A percentile compares a stretch with the other conserved stretches of the same genome.
phyloP scores from a whole-genome alignment of 495 filamentous ascomycete species.

The Friedmanniomyces endolithicus region DNA sequence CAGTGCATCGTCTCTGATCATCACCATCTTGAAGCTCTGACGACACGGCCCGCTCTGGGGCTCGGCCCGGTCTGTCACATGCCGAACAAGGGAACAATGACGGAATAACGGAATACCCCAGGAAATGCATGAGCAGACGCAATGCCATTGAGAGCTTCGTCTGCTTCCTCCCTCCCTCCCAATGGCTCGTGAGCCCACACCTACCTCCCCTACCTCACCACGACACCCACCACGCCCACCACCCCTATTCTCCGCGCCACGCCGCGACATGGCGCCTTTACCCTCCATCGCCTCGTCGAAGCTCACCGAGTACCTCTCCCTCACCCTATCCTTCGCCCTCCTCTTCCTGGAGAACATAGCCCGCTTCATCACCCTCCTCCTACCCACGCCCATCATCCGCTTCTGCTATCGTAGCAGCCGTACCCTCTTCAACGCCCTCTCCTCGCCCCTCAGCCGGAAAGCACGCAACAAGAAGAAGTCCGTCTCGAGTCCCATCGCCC shows the following conservation, averaged over 20 bases:
- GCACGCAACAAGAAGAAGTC: constrained; percentile 46
- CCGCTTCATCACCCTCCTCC: constrained; percentile 74
- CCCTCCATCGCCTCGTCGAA: constrained; percentile 76
- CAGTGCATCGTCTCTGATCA: no score
- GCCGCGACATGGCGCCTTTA: constrained; percentile 63
- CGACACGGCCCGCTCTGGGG: background rate
- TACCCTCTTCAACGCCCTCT: constrained; percentile 66
- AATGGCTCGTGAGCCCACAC: background rate
- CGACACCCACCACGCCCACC: background rate
- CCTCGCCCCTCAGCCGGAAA: constrained; percentile 52
- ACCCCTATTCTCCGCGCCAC: background rate
- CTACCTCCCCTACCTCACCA: background rate
- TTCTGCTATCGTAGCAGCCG: constrained; percentile 77
- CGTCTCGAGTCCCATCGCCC: constrained; percentile 36
- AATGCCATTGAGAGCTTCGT: background rate
- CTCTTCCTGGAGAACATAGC: constrained; percentile 70
- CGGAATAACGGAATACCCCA: background rate
- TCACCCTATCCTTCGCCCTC: constrained; percentile 69
- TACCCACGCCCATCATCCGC: constrained; percentile 65
- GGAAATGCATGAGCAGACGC: no score
- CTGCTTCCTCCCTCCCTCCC: background rate
- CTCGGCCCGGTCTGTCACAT: background rate
- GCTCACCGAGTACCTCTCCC: constrained; percentile 67
- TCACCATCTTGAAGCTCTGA: background rate
- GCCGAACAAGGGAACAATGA: background rate